Evolutionary conservation across 116 monocot genomes (phyloP), one percentile per base, ranked within the genome.

Genomic region (Trichopus zeylanicus): DNA sequence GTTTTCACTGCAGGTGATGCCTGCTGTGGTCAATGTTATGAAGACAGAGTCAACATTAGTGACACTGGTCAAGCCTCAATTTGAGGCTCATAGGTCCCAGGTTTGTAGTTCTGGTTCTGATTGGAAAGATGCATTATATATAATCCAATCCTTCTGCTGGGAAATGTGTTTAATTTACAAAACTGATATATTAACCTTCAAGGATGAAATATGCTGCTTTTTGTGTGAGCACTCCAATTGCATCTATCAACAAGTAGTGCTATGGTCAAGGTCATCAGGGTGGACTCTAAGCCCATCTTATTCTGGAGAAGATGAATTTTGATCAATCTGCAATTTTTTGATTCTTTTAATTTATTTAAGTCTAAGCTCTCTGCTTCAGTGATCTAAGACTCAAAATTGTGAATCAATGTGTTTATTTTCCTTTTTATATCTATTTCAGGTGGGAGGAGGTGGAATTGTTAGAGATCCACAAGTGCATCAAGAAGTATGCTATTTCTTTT

Each of bases 21-120:
- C 97, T 59, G 87, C 97, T 62, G 84, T 98, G 7, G 46, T 98
- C 28, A 78, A 73, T 57, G 79, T 91, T 60, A 98, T 98, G 91
- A 98, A 91, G 68, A 7, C 48, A 16, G 85, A 84, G 4, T 80
- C 81, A 67, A 85, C 67, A 35, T 64, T 98, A 70, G 68, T 91
- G 21, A 88, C 97, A 64, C 75, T 98, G 31, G 74, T 98, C 57
- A 98, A 98, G 55, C 97, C 97, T 75, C 97, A 98, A 57, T 91
- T 98, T 76, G 97, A 98, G 56, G 97, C 97, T 63, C 97, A 73
- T 18, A 81, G 71, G 73, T 87, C 87, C 18, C 91, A 98, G 87
- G 91, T 91, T 67, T 56, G 65, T 33, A 31, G n/a, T 55, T 46
- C 7, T 42, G 48, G 18, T 51, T 31, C 6, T 11, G 21, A 23